Evolutionary conservation across 2,329 filamentous ascomycete genomes (phyloP).

Genomic region (Fusarium sp.): DNA sequence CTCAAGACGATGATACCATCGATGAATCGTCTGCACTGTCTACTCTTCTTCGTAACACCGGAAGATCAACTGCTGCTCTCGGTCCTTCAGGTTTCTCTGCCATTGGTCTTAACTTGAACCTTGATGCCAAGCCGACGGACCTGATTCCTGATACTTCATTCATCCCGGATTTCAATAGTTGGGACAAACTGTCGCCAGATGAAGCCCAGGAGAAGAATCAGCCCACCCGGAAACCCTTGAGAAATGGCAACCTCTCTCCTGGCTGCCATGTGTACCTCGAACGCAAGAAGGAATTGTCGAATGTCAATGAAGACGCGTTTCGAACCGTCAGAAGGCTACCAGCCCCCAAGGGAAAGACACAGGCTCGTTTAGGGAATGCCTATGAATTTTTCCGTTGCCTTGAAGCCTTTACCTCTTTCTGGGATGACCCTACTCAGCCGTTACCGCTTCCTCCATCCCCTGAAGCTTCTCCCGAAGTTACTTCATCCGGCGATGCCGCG

Average conservation of each 20-base stretch:
- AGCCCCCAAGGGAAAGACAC: conserved; percentile 63
- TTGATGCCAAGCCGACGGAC: conserved; percentile 60
- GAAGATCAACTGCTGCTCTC: conserved; percentile 57
- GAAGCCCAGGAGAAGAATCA: conserved; percentile 62
- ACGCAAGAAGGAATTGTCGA: conserved; percentile 67
- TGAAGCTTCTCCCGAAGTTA: conserved; percentile 45
- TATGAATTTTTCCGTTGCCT: conserved; percentile 75
- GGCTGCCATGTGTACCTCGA: conserved; percentile 70
- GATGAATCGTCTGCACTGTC: conserved; percentile 56
- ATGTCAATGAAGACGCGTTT: conserved; percentile 69
- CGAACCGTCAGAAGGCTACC: conserved; percentile 70
- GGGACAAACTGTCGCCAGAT: conserved; percentile 63
- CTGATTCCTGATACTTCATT: conserved; percentile 66
- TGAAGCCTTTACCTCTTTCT: conserved; percentile 68
- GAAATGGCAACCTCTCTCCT: conserved; percentile 66
- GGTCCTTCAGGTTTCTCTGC: conserved; percentile 65
- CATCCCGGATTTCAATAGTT: conserved; percentile 65
- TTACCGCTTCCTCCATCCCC: conserved; percentile 50
- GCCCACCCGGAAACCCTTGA: conserved; percentile 61
- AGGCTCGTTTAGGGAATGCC: conserved; percentile 69
- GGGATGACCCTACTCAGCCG: conserved; percentile 68
- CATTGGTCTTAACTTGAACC: conserved; percentile 66
- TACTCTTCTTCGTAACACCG: conserved; percentile 63
- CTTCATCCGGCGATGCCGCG: conserved; percentile 18
- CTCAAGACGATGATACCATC: conserved; percentile 47